Percentiles rank a stretch among this genome's conserved stretches.
These are phyloP conservation scores for Blastobotrys aristatus DNA, from an alignment of 1,139 yeast genomes.

Conservation along the genomic window DNA sequence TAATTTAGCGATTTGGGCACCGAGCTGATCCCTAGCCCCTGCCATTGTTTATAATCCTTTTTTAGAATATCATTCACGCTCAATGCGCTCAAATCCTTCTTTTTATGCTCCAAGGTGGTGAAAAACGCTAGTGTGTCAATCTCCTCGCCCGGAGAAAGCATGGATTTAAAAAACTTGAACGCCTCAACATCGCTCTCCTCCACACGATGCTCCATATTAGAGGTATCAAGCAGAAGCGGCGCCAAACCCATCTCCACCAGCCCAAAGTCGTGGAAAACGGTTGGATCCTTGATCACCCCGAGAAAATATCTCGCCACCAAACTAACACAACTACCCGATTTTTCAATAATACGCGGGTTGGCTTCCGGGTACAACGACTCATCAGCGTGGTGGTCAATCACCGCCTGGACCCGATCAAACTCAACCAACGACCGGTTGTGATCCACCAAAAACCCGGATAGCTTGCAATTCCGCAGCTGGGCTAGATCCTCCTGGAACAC, in stretches of 20 bases:
- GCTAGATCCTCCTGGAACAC: constrained; percentile 62
- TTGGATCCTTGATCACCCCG: neutral
- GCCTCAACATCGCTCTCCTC: constrained; percentile 47
- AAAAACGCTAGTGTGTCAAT: constrained; percentile 30
- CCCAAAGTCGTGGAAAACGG: constrained; percentile 29
- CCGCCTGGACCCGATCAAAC: constrained; percentile 45
- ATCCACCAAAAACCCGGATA: constrained; percentile 57
- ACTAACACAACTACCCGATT: constrained; percentile 75
- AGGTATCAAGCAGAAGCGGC: constrained; percentile 71
- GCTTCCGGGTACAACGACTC: constrained; percentile 44
- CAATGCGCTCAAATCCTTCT: constrained; percentile 60
- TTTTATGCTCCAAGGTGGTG: constrained; percentile 46
- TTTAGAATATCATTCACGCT: constrained; percentile 55
- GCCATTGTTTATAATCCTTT: constrained; percentile 81
- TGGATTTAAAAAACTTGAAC: constrained; percentile 30
- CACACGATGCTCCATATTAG: constrained; percentile 54
- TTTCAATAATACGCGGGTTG: constrained; percentile 56
- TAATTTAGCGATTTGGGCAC: constrained; percentile 62
- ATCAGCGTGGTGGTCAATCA: constrained; percentile 87
- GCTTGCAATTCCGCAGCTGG: constrained; percentile 3
- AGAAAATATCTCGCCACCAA: constrained; percentile 63
- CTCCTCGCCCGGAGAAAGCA: neutral
- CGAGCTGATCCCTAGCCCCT: constrained; percentile 62
- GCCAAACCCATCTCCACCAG: constrained; percentile 50
- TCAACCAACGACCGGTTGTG: constrained; percentile 75